phyloP scores from a whole-genome alignment of 1,284 basidiomycete species.

The Kalmanozyma brasiliensis region DNA sequence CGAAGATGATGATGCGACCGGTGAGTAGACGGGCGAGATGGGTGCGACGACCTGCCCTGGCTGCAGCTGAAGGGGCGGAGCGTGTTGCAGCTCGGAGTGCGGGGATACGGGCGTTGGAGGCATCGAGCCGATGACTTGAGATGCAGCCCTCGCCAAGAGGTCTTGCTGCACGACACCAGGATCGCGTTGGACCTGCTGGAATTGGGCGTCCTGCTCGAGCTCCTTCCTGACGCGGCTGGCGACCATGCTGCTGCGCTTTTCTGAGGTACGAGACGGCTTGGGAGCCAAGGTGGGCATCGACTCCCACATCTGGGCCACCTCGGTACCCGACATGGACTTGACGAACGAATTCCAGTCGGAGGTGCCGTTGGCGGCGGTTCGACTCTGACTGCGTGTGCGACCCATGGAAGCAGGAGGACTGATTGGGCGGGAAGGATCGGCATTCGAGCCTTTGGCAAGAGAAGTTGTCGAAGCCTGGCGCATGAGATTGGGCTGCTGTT shows the following conservation, averaged over 20 bases:
- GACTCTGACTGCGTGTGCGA: slow-evolving; percentile 12
- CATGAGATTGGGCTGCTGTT: slow-evolving; percentile 43
- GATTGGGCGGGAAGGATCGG: slow-evolving; percentile 31
- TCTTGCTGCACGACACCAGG: slow-evolving; percentile 51
- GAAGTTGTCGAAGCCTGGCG: slow-evolving; percentile 29
- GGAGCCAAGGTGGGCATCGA: slow-evolving; percentile 39
- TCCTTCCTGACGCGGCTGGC: slow-evolving; percentile 53
- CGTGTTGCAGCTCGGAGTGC: slow-evolving; percentile 12
- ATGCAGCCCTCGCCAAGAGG: slow-evolving; percentile 54
- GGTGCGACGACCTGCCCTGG: slow-evolving; percentile 37
- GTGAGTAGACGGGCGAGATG: slow-evolving; percentile 38
- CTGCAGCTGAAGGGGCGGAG: slow-evolving; percentile 25
- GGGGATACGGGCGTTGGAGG: slow-evolving; percentile 34
- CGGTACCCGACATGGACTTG: slow-evolving; percentile 56
- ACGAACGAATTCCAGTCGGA: slow-evolving; percentile 60
- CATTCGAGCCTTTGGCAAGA: slow-evolving; percentile 10
- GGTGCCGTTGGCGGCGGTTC: slow-evolving; percentile 22
- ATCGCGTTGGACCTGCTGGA: slow-evolving; percentile 49
- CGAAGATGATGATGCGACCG: slow-evolving; percentile 32
- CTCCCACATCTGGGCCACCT: slow-evolving; percentile 56
- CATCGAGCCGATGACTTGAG: slow-evolving; percentile 56
- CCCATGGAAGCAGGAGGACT: slow-evolving; percentile 45
- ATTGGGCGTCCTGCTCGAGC: slow-evolving; percentile 58
- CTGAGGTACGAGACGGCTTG: slow-evolving; percentile 16
- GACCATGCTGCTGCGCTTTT: slow-evolving; percentile 49